Base-by-base conservation (phyloP, 192 early-diverging fungal species). In the Hyaloraphidium curvatum region DNA sequence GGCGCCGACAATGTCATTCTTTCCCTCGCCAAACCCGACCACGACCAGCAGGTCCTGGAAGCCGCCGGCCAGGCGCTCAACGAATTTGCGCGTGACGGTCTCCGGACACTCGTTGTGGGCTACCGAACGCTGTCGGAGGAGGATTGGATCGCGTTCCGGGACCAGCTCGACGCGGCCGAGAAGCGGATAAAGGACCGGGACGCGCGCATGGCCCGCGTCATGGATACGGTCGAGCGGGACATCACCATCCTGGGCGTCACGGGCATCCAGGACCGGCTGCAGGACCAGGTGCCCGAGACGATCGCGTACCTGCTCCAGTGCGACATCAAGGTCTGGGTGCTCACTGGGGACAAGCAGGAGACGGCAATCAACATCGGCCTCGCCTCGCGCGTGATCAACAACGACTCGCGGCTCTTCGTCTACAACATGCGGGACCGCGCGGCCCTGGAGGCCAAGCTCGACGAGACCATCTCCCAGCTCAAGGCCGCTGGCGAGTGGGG, bases 71-170 rank as follows among this genome's bases (percentile, higher is more conserved):
- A 17, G 9, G 61, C 28, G 2, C 31, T 54, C 43, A 23, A 52
- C 30, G 67, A 61, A 16, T 68, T 17, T 54, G 57, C 28, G 39
- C 35, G 74, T 30, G 78, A 78, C 41, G 91, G 91, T 2, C 58
- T 91, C 53, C 76, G 91, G 27, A 94, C 91, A 3, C 69, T 94
- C 23, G 71, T 80, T 3, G 79, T 86, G 39, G 86, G 76, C 2
- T 82, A 80, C 62, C 63, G 78, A 39, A 73, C 68, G 53, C 60
- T 94, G 28, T 43, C 65, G 0, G 64, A 77, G 26, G 65, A 70
- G 5, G 76, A 77, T 55, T 91, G 87, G 55, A 69, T 68, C 30
- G 35, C 62, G 1, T 93, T 84, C 74, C 73, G 75, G 29, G 58
- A 66, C 56, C 57, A 71, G 11, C 87, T 82, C 35, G 62, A 77